Evolutionary conservation across 2,329 filamentous ascomycete genomes (phyloP).

Genomic region (Aspergillus bombycis): DNA sequence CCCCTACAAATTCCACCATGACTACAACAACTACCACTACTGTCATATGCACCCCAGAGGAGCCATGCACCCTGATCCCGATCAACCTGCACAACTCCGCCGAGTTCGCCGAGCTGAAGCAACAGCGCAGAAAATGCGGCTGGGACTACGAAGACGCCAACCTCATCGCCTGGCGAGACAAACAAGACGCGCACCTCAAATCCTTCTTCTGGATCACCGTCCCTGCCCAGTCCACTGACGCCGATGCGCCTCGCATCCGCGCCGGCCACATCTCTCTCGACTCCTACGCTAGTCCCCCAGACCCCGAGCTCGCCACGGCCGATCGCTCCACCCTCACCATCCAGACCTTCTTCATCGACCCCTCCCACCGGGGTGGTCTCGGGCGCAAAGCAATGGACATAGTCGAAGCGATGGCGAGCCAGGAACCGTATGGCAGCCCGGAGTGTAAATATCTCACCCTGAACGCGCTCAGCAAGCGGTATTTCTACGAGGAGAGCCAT

Average conservation of each 20-base stretch:
- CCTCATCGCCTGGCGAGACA: slow-evolving; percentile 15
- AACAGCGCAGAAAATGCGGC: slow-evolving; percentile 21
- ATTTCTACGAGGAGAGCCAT: slow-evolving; percentile 24
- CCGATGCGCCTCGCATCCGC: slow-evolving; percentile 10
- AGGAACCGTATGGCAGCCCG: slow-evolving; percentile 24
- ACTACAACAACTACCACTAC: neutral
- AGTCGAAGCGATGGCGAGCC: slow-evolving; percentile 23
- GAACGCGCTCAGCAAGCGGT: slow-evolving; percentile 25
- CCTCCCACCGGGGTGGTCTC: slow-evolving; percentile 24
- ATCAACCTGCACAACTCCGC: slow-evolving; percentile 20
- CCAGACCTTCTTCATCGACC: slow-evolving; percentile 31
- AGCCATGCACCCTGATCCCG: slow-evolving; percentile 16
- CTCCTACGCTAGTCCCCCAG: slow-evolving; percentile 18
- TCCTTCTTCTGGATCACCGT: slow-evolving; percentile 25
- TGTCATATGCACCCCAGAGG: neutral
- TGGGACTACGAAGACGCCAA: slow-evolving; percentile 17
- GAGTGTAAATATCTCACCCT: slow-evolving; percentile 19
- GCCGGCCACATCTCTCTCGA: slow-evolving; percentile 35
- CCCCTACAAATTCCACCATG: neutral
- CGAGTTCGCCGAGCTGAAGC: slow-evolving; percentile 17
- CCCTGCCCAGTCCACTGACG: neutral
- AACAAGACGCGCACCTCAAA: slow-evolving; percentile 17
- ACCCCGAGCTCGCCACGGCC: slow-evolving; percentile 17
- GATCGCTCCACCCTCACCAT: slow-evolving; percentile 24
- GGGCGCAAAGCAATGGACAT: slow-evolving; percentile 23